These are phyloP conservation scores for Dendrobium catenatum DNA, from an alignment of 106 monocot genomes.

Conservation along the genomic window DNA sequence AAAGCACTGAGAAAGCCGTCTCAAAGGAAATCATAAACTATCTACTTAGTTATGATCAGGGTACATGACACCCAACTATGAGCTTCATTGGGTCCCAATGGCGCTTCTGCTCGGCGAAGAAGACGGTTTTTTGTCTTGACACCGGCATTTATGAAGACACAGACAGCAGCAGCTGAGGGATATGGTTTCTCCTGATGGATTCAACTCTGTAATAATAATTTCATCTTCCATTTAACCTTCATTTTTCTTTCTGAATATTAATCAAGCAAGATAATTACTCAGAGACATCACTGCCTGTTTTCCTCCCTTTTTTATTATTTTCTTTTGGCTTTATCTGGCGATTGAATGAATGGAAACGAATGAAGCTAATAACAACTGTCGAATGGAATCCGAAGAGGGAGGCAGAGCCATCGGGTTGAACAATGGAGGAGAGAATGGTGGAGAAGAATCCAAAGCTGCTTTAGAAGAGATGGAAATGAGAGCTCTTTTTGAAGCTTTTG, in stretches of 20 bases:
- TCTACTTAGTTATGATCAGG: background rate
- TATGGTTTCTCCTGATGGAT: background rate
- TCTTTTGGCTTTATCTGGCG: background rate
- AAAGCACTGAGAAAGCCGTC: too few species aligned
- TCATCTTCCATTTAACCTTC: background rate
- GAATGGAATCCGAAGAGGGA: constrained; percentile 4
- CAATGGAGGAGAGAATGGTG: background rate
- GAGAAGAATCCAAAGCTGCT: constrained; percentile 5
- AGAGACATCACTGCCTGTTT: background rate
- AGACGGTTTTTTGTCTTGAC: constrained; percentile 10
- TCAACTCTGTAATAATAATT: constrained; percentile 1
- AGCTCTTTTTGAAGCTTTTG: background rate
- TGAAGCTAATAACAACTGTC: background rate
- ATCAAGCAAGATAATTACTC: background rate
- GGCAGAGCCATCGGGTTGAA: background rate
- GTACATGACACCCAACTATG: background rate
- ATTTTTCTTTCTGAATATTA: background rate
- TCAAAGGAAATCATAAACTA: background rate
- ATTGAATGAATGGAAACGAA: background rate
- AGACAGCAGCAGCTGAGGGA: background rate
- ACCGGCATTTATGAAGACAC: background rate
- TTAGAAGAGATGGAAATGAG: background rate
- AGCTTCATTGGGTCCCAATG: constrained; percentile 7
- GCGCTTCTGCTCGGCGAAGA: background rate
- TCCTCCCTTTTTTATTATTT: background rate